Conservation (phyloP, 2,329 filamentous ascomycete genomes). For the Aspergillus cejpii region DNA sequence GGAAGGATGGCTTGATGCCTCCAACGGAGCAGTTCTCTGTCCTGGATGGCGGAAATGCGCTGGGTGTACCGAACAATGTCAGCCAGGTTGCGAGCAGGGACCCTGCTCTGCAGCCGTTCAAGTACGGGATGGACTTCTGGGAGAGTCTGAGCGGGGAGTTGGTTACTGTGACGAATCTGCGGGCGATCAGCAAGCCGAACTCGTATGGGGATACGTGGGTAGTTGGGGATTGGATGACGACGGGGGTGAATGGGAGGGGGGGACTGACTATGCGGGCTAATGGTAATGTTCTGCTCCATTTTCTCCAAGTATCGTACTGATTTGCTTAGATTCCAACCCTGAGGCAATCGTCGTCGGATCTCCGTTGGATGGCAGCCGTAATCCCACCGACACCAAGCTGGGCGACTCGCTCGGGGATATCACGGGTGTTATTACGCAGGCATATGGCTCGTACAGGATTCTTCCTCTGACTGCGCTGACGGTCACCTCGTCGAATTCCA, state of each 20-base stretch:
- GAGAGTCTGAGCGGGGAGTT: slow-evolving; percentile 62
- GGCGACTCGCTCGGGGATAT: slow-evolving; percentile 60
- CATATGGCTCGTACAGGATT: slow-evolving; percentile 63
- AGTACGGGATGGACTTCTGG: slow-evolving; percentile 68
- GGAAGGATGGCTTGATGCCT: slow-evolving; percentile 50
- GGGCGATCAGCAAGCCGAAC: slow-evolving; percentile 56
- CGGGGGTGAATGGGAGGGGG: slow-evolving; percentile 56
- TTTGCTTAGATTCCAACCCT: slow-evolving; percentile 55
- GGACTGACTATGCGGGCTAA: slow-evolving; percentile 57
- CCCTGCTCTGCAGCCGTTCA: slow-evolving; percentile 53
- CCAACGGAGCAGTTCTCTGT: slow-evolving; percentile 56
- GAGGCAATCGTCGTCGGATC: slow-evolving; percentile 60
- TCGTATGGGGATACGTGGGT: slow-evolving; percentile 64
- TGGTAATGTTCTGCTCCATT: slow-evolving; percentile 32
- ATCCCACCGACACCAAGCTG: slow-evolving; percentile 54
- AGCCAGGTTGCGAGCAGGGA: slow-evolving; percentile 54
- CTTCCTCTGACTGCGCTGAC: slow-evolving; percentile 56
- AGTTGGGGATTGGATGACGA: slow-evolving; percentile 56
- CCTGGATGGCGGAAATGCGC: slow-evolving; percentile 60
- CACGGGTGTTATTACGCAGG: slow-evolving; percentile 60
- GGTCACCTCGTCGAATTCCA: slow-evolving; percentile 42
- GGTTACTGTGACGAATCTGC: slow-evolving; percentile 55
- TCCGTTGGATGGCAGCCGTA: slow-evolving; percentile 59
- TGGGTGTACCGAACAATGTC: slow-evolving; percentile 57
- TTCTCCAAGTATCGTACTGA: not conserved